Conservation (phyloP, 495 filamentous ascomycete species). For the Zalerion maritima region DNA sequence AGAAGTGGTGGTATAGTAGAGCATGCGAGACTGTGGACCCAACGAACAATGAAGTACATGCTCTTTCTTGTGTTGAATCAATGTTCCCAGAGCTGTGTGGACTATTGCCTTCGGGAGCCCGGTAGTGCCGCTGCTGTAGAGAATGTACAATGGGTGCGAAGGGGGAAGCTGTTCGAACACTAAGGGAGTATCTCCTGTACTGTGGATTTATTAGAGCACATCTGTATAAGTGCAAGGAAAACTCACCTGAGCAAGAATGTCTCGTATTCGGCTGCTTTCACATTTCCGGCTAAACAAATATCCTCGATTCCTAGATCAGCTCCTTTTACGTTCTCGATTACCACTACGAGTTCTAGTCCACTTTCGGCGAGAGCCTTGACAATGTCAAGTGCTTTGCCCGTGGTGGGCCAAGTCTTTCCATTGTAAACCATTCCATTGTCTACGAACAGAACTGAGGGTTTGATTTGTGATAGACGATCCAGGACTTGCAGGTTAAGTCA, state of each 20-base stretch:
- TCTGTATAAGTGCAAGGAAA: neutral
- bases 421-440: slow-evolving; percentile 85
- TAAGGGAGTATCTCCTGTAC: slow-evolving; percentile 28
- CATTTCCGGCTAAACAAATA: slow-evolving; percentile 28
- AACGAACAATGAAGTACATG: slow-evolving; percentile 74
- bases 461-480: slow-evolving; percentile 69
- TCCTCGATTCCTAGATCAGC: slow-evolving; percentile 33
- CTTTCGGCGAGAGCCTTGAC: slow-evolving; percentile 42
- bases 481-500: no score
- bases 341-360: slow-evolving; percentile 46
- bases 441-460: slow-evolving; percentile 65
- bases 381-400: slow-evolving; percentile 58
- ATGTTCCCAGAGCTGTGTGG: slow-evolving; percentile 72
- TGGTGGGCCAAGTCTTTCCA: slow-evolving; percentile 61
- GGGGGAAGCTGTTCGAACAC: slow-evolving; percentile 61
- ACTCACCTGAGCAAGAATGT: slow-evolving; percentile 21
- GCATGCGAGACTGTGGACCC: slow-evolving; percentile 42
- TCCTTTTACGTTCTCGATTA: slow-evolving; percentile 48
- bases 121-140: slow-evolving; percentile 81
- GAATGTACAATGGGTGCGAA: slow-evolving; percentile 76
- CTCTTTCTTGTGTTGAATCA: slow-evolving; percentile 92
- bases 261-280: slow-evolving; percentile 31
- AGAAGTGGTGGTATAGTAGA: slow-evolving; percentile 85
- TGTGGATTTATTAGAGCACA: slow-evolving; percentile 1
- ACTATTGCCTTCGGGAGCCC: slow-evolving; percentile 87